Conservation (phyloP, 2,329 filamentous ascomycete genomes). For the Monosporascus sp. region DNA sequence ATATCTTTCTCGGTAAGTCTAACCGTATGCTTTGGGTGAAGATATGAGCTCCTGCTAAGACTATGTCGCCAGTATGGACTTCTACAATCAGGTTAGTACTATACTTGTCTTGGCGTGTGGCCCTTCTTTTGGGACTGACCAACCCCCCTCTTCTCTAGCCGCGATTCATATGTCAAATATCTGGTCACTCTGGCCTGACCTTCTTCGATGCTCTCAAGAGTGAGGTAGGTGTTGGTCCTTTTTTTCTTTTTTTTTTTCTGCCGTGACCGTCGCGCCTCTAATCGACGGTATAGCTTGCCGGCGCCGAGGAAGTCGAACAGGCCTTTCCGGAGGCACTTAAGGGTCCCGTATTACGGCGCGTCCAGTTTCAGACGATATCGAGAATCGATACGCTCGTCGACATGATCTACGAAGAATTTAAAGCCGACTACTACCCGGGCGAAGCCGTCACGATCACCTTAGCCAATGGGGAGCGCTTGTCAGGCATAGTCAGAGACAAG, state of each 20-base stretch:
- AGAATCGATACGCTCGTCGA: slow-evolving; percentile 79
- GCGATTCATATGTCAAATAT: slow-evolving; percentile 93
- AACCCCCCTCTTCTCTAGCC: slow-evolving; percentile 44
- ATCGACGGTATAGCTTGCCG: slow-evolving; percentile 52
- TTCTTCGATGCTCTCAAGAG: slow-evolving; percentile 92
- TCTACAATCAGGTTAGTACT: slow-evolving; percentile 74
- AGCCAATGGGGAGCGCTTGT: slow-evolving; percentile 60
- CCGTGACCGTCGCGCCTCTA: slow-evolving; percentile 11
- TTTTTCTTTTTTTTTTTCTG: not conserved
- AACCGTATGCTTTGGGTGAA: not conserved
- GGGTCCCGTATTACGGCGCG: slow-evolving; percentile 80
- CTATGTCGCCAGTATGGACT: slow-evolving; percentile 64
- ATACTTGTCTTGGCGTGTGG: not conserved
- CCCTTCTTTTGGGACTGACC: slow-evolving; percentile 3
- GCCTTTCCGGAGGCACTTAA: slow-evolving; percentile 88
- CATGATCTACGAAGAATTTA: slow-evolving; percentile 71
- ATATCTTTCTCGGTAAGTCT: slow-evolving; percentile 71
- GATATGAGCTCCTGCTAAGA: not conserved
- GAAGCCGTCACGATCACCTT: slow-evolving; percentile 74
- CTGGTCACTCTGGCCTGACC: slow-evolving; percentile 81
- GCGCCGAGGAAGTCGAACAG: slow-evolving; percentile 83
- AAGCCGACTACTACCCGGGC: slow-evolving; percentile 84
- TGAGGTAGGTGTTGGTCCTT: slow-evolving; percentile 58
- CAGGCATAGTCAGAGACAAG: slow-evolving; percentile 79
- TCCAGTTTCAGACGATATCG: slow-evolving; percentile 85